Percentiles rank a stretch among this genome's conserved stretches.
Conservation (phyloP, 192 early-diverging fungal genomes). For the Umbelopsis sp. region DNA sequence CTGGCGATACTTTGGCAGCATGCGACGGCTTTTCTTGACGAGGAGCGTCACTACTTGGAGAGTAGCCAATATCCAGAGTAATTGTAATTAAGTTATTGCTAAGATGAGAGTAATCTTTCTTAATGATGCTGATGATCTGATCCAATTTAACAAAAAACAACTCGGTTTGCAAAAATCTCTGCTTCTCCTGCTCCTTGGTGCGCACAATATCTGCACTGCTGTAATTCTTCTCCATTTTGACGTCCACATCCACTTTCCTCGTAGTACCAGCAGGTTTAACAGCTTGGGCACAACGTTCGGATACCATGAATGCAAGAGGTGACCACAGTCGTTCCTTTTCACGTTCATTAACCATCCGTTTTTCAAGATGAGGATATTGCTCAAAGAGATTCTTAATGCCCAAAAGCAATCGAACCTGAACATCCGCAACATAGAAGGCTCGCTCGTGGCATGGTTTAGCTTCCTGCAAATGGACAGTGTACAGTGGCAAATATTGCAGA, state of each 20-base stretch:
- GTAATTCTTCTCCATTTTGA: conserved; percentile 6
- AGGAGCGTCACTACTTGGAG: neutral
- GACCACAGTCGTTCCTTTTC: conserved; percentile 77
- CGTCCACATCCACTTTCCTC: conserved; percentile 4
- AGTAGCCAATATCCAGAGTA: conserved; percentile 65
- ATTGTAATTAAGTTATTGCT: conserved; percentile 70
- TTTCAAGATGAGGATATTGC: conserved; percentile 63
- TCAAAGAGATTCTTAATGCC: conserved; percentile 57
- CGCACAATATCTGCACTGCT: neutral
- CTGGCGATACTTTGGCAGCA: neutral
- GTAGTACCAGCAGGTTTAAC: conserved; percentile 13
- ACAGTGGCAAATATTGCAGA: conserved; percentile 64
- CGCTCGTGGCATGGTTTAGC: conserved; percentile 24
- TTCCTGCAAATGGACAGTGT: conserved; percentile 67
- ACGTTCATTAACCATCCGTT: conserved; percentile 47
- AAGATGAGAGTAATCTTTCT: conserved; percentile 63
- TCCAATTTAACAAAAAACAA: conserved; percentile 71
- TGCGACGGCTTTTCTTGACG: neutral
- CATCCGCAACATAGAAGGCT: conserved; percentile 68
- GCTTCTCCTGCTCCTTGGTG: conserved; percentile 61
- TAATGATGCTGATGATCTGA: conserved; percentile 62
- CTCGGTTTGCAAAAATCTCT: conserved; percentile 58
- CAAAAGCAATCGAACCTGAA: conserved; percentile 66
- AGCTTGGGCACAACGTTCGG: conserved; percentile 47
- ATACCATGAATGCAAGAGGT: conserved; percentile 67